Evolutionary conservation across 148 eudicot genomes (phyloP).

Genomic region (Fagopyrum tataricum): DNA sequence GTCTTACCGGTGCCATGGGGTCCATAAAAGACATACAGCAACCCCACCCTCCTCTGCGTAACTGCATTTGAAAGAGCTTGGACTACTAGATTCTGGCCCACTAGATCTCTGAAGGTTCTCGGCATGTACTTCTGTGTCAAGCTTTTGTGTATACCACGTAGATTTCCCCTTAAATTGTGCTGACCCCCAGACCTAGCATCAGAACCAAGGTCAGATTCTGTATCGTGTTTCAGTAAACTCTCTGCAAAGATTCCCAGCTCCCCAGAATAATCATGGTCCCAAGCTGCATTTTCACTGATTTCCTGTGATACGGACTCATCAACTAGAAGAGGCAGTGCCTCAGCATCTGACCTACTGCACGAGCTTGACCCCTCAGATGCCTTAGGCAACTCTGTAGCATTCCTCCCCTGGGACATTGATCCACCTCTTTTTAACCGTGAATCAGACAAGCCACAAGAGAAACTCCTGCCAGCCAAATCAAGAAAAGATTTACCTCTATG

Average conservation of each 20-base stretch:
- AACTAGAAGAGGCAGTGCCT: constrained; percentile 67
- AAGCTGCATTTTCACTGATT: constrained; percentile 58
- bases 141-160: constrained; percentile 49
- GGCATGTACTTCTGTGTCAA: constrained; percentile 89
- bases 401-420: constrained; percentile 30
- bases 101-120: constrained; percentile 74
- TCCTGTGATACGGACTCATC: constrained; percentile 64
- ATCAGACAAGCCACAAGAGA: constrained; percentile 91
- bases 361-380: constrained; percentile 54
- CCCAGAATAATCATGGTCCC: constrained; percentile 93
- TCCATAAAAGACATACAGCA: constrained; percentile 77
- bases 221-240: constrained; percentile 53
- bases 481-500: constrained; percentile 77
- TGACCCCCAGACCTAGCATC: constrained; percentile 54
- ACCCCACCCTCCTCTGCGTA: constrained; percentile 58
- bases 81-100: constrained; percentile 85
- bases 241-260: constrained; percentile 84
- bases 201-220: constrained; percentile 72
- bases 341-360: constrained; percentile 49
- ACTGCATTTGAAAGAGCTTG: constrained; percentile 90
- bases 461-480: constrained; percentile 89
- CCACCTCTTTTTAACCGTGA: constrained; percentile 53
- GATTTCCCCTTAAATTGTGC: constrained; percentile 31
- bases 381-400: constrained; percentile 30
- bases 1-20: constrained; percentile 97